A percentile compares a stretch with the other conserved stretches of the same genome.
Conservation (phyloP, 345 rosid genomes). For the Theobroma cacao region DNA sequence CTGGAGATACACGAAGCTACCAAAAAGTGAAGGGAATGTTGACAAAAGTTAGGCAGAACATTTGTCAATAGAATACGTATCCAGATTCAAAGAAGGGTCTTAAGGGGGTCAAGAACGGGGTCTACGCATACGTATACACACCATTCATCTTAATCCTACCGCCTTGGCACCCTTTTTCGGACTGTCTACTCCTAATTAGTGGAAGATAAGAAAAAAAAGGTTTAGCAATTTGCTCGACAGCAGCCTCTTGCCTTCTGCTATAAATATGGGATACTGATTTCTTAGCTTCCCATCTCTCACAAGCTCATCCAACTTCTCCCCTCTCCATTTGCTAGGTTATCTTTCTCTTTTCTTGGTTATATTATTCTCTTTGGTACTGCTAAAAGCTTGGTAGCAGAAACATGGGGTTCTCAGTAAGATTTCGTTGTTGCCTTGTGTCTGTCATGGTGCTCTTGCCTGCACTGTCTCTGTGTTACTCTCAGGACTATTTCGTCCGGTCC, state of each 20-base stretch:
- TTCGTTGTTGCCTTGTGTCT: constrained; percentile 14
- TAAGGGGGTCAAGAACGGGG: constrained; percentile 11
- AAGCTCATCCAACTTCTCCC: background rate
- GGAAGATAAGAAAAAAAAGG: background rate
- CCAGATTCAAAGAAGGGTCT: constrained; percentile 1
- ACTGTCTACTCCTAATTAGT: background rate
- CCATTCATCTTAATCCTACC: constrained; percentile 19
- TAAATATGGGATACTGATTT: constrained; percentile 27
- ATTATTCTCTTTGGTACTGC: background rate
- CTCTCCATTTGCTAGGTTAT: background rate
- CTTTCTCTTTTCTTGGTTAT: background rate
- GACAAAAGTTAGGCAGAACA: constrained; percentile 13
- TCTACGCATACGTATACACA: constrained; percentile 7
- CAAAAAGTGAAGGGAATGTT: constrained; percentile 30
- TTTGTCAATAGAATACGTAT: background rate
- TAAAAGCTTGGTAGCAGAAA: background rate
- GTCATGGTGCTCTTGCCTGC: constrained; percentile 42
- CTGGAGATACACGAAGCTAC: constrained; percentile 34
- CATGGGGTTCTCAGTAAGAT: constrained; percentile 24
- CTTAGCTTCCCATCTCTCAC: constrained; percentile 24
- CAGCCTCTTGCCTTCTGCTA: constrained; percentile 22
- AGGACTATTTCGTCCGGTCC: constrained; percentile 41
- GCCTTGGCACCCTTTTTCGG: background rate
- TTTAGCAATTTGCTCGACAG: constrained; percentile 10
- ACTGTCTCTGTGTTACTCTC: constrained; percentile 34